These are phyloP conservation scores for Erysimum cheiri DNA, from an alignment of 441 rosid genomes.

Conservation along the genomic window DNA sequence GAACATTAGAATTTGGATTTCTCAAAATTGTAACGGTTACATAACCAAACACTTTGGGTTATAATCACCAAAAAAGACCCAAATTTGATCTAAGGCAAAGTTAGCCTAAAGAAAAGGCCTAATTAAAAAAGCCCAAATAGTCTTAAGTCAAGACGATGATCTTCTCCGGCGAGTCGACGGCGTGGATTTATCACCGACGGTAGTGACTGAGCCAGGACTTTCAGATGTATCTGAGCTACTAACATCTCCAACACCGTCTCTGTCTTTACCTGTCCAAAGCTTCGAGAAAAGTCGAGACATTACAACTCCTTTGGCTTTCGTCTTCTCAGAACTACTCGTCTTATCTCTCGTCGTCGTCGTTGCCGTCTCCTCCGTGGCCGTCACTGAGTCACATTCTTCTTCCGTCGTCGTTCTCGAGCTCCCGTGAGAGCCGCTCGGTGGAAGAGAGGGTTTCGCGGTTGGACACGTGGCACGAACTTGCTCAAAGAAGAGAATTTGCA, in stretches of 20 bases:
- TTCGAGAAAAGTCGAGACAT: constrained; percentile 58
- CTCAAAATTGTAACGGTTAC: constrained; percentile 35
- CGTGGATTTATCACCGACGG: constrained; percentile 57
- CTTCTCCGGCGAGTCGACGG: constrained; percentile 61
- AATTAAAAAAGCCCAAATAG: constrained; percentile 3
- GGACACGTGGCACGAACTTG: constrained; percentile 60
- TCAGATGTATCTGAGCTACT: constrained; percentile 72
- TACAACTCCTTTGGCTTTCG: constrained; percentile 60
- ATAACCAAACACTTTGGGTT: constrained; percentile 23
- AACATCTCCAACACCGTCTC: constrained; percentile 53
- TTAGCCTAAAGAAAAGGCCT: constrained; percentile 25
- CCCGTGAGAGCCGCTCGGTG: constrained; percentile 50
- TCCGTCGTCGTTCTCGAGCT: constrained; percentile 68
- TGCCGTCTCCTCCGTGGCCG: constrained; percentile 60
- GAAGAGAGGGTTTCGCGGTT: constrained; percentile 47
- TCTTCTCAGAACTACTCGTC: constrained; percentile 35
- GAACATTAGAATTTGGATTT: constrained; percentile 25
- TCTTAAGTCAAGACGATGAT: constrained; percentile 40
- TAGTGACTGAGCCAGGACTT: constrained; percentile 62
- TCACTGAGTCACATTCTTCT: constrained; percentile 73
- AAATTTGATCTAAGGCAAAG: constrained; percentile 31
- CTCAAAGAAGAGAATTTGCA: constrained; percentile 73
- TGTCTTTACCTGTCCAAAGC: constrained; percentile 62
- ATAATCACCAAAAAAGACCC: constrained; percentile 20
- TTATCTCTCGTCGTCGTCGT: constrained; percentile 41